Evolutionary conservation across 371 early-diverging fungal species (phyloP).

Genomic region (Blastocladiella emersonii): DNA sequence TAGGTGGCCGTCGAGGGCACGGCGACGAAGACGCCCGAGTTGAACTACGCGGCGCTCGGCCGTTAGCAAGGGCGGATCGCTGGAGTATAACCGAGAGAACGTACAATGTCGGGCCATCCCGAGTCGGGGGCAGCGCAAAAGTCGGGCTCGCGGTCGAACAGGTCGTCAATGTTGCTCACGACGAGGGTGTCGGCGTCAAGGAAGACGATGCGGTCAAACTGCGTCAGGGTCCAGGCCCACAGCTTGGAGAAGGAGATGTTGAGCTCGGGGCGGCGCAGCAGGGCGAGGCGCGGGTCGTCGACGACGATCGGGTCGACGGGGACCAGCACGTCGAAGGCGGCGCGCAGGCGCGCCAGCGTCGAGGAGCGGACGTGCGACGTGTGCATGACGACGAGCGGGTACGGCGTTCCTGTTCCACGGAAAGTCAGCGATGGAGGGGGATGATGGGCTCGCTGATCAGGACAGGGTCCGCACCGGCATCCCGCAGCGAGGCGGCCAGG

Average conservation of each 20-base stretch:
- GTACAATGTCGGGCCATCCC: slow-evolving; percentile 60
- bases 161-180: slow-evolving; percentile 56
- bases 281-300: slow-evolving; percentile 37
- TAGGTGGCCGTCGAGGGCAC: slow-evolving; percentile 43
- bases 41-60: slow-evolving; percentile 45
- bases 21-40: slow-evolving; percentile 87
- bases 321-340: slow-evolving; percentile 49
- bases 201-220: slow-evolving; percentile 57
- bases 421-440: neutral
- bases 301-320: slow-evolving; percentile 35
- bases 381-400: slow-evolving; percentile 50
- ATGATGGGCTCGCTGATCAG: too few species aligned
- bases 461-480: slow-evolving; percentile 9
- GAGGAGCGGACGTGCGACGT: slow-evolving; percentile 40
- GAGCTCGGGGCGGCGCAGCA: slow-evolving; percentile 79
- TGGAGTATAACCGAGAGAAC: neutral
- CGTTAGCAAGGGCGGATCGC: neutral
- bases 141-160: slow-evolving; percentile 50
- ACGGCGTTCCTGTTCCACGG: slow-evolving; percentile 30
- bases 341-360: slow-evolving; percentile 27
- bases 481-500: slow-evolving; percentile 59
- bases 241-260: slow-evolving; percentile 81
- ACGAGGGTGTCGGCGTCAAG: slow-evolving; percentile 83
- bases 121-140: slow-evolving; percentile 73
- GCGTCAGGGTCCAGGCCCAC: slow-evolving; percentile 58